Evolutionary conservation across 106 monocot species (phyloP).

Genomic region (Acorus gramineus): DNA sequence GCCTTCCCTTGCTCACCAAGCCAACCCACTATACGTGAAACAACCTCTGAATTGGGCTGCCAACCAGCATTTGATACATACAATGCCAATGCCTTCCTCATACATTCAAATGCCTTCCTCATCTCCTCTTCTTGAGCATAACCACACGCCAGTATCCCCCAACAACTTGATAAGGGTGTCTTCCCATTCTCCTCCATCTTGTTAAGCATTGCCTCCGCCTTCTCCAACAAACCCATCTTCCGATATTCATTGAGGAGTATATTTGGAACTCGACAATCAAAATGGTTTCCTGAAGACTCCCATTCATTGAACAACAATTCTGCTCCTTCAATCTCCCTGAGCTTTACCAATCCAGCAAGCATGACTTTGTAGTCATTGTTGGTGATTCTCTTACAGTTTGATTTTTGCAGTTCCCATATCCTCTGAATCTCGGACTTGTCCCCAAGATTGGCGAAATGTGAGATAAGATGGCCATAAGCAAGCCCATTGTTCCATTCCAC

Average conservation of each 20-base stretch:
- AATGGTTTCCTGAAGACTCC: constrained; percentile 44
- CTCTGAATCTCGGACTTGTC: constrained; percentile 48
- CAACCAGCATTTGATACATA: constrained; percentile 39
- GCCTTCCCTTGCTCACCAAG: constrained; percentile 36
- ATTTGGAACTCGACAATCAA: constrained; percentile 64
- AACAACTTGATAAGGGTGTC: constrained; percentile 40
- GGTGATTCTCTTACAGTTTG: constrained; percentile 32
- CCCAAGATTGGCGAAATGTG: constrained; percentile 38
- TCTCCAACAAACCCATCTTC: constrained; percentile 46
- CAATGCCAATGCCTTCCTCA: constrained; percentile 52
- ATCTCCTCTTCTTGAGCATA: constrained; percentile 41
- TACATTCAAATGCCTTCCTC: constrained; percentile 42
- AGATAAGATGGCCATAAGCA: constrained; percentile 66
- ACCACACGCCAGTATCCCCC: constrained; percentile 59
- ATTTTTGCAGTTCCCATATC: constrained; percentile 60
- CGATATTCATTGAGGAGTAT: constrained; percentile 46
- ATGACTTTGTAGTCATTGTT: constrained; percentile 65
- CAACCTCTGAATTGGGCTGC: constrained; percentile 32
- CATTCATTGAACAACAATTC: constrained; percentile 57
- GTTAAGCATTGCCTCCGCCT: constrained; percentile 58
- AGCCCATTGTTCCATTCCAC: constrained; percentile 26
- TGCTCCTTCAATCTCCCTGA: constrained; percentile 54
- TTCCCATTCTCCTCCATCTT: constrained; percentile 42
- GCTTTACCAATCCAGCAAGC: constrained; percentile 51
- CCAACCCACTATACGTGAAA: constrained; percentile 34